Evolutionary conservation across 2,329 filamentous ascomycete genomes (phyloP).

Genomic region (Parascedosporium putredinis): DNA sequence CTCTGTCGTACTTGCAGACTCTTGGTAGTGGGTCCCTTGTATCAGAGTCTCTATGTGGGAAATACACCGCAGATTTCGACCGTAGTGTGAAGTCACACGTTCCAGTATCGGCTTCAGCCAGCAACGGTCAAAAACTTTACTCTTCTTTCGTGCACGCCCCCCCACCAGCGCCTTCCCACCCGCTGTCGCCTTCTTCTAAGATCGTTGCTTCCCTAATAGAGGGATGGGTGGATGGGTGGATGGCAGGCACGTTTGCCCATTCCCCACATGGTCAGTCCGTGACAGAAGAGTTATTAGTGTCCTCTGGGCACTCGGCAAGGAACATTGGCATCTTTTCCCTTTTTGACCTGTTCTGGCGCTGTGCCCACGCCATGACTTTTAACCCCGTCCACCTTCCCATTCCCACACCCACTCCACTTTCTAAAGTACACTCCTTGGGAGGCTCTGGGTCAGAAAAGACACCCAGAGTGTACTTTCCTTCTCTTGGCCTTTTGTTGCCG

Average conservation of each 20-base stretch:
- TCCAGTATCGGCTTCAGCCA: neutral
- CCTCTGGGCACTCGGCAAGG: too few species aligned
- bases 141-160: neutral
- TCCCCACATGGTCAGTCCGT: neutral
- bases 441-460: too few species aligned
- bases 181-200: too few species aligned
- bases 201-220: neutral
- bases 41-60: neutral
- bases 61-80: neutral
- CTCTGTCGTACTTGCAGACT: too few species aligned
- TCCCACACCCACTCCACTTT: neutral
- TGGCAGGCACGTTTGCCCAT: neutral
- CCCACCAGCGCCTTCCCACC: neutral
- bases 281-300: too few species aligned
- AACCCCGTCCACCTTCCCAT: too few species aligned
- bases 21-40: neutral
- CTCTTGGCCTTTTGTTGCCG: too few species aligned
- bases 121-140: neutral
- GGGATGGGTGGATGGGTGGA: too few species aligned
- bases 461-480: too few species aligned
- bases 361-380: too few species aligned
- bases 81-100: neutral
- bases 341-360: neutral
- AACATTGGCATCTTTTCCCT: neutral
- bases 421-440: too few species aligned